phyloP scores from a whole-genome alignment of 176 grass and related monocot genomes.

The Themeda triandra region DNA sequence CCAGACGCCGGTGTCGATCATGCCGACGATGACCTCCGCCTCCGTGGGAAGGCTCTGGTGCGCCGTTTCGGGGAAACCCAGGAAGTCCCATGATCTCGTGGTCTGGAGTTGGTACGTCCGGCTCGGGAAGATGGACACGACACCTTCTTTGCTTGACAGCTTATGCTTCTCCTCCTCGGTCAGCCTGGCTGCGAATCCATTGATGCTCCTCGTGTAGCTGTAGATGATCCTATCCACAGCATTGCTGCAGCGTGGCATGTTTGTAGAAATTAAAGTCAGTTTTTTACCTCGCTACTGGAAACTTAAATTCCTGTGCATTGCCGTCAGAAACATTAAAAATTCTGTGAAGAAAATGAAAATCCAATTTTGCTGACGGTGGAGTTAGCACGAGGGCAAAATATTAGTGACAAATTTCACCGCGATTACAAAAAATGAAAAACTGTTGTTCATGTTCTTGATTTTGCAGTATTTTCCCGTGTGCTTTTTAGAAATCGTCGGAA shows the following conservation, averaged over 20 bases:
- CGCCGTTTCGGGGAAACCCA: not conserved
- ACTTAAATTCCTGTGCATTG: too few relatives aligned
- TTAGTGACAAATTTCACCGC: too few relatives aligned
- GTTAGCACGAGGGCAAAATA: too few relatives aligned
- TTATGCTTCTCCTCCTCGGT: not conserved
- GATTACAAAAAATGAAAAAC: too few relatives aligned
- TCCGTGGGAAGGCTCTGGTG: not conserved
- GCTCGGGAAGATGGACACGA: slow-evolving; percentile 1
- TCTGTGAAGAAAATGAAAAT: too few relatives aligned
- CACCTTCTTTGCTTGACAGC: not conserved
- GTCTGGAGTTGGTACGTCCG: not conserved
- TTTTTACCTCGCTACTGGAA: too few relatives aligned
- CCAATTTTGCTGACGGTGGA: too few relatives aligned
- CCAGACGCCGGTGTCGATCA: slow-evolving; percentile 45
- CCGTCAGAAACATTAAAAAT: too few relatives aligned
- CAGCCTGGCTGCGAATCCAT: slow-evolving; percentile 32
- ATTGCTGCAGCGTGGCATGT: not conserved
- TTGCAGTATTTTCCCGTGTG: too few relatives aligned
- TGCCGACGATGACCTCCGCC: slow-evolving; percentile 33
- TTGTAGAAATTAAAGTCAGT: too few relatives aligned
- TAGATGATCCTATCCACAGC: slow-evolving; percentile 19
- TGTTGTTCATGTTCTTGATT: too few relatives aligned
- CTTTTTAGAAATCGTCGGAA: too few relatives aligned
- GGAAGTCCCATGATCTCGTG: slow-evolving; percentile 53
- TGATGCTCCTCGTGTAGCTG: slow-evolving; percentile 28